phyloP scores from a whole-genome alignment of 306 rosid genomes.

The Lathyrus sativus region DNA sequence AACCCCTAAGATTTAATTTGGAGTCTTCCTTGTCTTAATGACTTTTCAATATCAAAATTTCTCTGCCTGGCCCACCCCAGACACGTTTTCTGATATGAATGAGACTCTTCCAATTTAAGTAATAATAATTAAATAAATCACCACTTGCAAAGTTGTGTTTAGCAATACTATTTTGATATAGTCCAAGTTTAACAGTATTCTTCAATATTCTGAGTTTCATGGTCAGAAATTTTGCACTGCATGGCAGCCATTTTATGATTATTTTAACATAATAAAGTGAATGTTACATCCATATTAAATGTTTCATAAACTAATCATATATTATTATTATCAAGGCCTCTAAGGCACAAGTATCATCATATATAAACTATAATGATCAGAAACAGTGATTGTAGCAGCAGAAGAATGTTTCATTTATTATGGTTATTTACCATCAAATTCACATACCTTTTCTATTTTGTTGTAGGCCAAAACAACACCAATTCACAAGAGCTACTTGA shows the following conservation, averaged over 20 bases:
- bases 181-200: background rate
- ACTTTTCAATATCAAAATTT: background rate
- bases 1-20: too few relatives aligned
- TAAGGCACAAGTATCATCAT: background rate
- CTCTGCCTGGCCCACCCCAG: background rate
- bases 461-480: constrained; percentile 30
- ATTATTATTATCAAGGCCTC: background rate
- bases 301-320: background rate
- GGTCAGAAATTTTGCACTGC: constrained; percentile 17
- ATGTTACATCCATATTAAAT: background rate
- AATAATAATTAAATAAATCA: background rate
- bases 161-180: background rate
- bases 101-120: background rate
- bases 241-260: background rate
- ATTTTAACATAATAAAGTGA: background rate
- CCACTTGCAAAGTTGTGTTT: background rate
- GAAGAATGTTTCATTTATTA: constrained; percentile 32
- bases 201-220: background rate
- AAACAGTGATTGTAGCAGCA: background rate
- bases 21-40: background rate
- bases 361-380: constrained; percentile 17
- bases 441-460: constrained; percentile 7
- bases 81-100: background rate
- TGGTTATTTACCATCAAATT: constrained; percentile 36
- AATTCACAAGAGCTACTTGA: constrained; percentile 30